Base-by-base conservation (phyloP, 169 alveolate species). In the Theileria parva region DNA sequence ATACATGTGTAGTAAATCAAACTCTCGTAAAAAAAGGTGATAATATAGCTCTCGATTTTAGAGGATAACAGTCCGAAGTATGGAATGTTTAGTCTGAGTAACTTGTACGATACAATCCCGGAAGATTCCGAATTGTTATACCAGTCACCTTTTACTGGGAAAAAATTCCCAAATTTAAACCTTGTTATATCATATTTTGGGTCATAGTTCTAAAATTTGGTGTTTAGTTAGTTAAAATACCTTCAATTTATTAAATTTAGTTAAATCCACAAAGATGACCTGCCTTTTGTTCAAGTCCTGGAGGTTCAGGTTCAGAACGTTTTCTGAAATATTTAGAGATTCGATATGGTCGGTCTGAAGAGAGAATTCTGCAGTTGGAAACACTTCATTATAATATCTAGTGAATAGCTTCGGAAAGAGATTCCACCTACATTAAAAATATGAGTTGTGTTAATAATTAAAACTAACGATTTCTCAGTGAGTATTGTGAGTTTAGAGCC, bases 51-150 rank as follows among this genome's bases (percentile, higher is more conserved):
- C 67, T 92, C 95, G 27, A 92, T 64, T 69, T 60, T 85, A n/a
- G 93, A 87, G 32, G 93, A 71, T 51, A 92, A 30, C 30, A 92
- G 64, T 21, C 95, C 95, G 70, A 92, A 88, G 89, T 88, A 91
- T 0, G 95, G 95, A 21, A 92, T 74, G 75, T 91, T 88, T 0
- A 92, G 32, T 23, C 64, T 74, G 44, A 92, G 69, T 7, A 91
- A 61, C 81, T 92, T 92, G 86, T 90, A 87, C 30, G 93, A 86
- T 0, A 93, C 89, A 73, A 90, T 86, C 4, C 81, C 90, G 25
- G 27, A 13, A 6, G 72, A 19, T 3, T 70, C 74, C 1, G 78
- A 64, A 25, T 65, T 55, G 5, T 66, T 51, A 32, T 9, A 30
- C 88, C 88, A 81, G 17, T 78, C 88, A 6, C 34, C 71, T 28